These are phyloP conservation scores for Geotrichum candidum DNA, from an alignment of 1,139 yeast species.

Conservation along the genomic window DNA sequence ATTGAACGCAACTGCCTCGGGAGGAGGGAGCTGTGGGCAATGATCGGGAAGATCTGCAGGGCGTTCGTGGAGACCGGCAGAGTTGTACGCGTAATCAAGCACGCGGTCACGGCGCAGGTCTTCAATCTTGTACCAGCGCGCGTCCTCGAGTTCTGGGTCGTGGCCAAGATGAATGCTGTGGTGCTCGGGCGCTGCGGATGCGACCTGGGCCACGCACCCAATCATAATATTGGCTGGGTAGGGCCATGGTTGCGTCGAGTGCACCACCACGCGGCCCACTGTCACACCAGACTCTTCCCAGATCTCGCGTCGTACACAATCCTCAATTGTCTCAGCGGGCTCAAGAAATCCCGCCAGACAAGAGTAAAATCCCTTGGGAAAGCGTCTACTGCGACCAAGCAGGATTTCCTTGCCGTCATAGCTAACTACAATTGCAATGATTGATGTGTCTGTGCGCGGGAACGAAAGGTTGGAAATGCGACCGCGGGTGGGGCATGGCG, in stretches of 20 bases:
- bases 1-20: conserved; percentile 45
- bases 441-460: conserved; percentile 88
- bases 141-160: conserved; percentile 79
- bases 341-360: conserved; percentile 95
- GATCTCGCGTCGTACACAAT: conserved; percentile 79
- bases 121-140: conserved; percentile 68
- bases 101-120: conserved; percentile 41
- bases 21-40: conserved; percentile 42
- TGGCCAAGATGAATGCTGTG: conserved; percentile 58
- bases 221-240: conserved; percentile 90
- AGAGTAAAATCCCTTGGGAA: conserved; percentile 59
- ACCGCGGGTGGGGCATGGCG: conserved; percentile 35
- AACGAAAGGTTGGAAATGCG: conserved; percentile 54
- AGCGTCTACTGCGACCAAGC: conserved; percentile 62
- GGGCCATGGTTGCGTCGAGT: conserved; percentile 92
- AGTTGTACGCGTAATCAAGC: conserved; percentile 8
- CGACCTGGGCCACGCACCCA: conserved; percentile 73
- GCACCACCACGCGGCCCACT: conserved; percentile 57
- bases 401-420: conserved; percentile 55
- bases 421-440: conserved; percentile 73
- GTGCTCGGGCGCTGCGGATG: conserved; percentile 51
- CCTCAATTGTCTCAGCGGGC: conserved; percentile 88
- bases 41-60: conserved; percentile 28
- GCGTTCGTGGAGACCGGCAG: conserved; percentile 2
- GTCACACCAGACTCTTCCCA: conserved; percentile 91